phyloP scores from a whole-genome alignment of 257 asterid genomes.

The Nicotiana benthamiana region DNA sequence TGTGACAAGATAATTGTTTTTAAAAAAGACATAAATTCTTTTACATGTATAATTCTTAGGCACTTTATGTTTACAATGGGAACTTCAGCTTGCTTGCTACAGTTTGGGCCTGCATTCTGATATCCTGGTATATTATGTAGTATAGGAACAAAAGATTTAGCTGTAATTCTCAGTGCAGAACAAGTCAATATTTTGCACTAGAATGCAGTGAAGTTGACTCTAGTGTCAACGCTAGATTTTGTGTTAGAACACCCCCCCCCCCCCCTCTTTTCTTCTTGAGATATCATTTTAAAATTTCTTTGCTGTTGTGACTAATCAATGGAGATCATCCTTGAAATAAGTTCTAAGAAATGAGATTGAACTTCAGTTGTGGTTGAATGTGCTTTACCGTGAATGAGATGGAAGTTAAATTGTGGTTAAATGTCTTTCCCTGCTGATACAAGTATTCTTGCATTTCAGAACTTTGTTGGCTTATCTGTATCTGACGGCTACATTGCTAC shows the following conservation, averaged over 20 bases:
- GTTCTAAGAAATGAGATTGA: neutral
- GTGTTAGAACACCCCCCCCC: neutral
- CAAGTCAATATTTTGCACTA: neutral
- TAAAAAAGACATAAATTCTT: neutral
- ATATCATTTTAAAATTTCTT: neutral
- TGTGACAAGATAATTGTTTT: neutral
- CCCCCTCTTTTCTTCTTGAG: neutral
- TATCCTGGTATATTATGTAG: neutral
- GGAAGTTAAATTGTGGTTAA: neutral
- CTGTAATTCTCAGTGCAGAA: neutral
- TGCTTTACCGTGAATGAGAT: neutral
- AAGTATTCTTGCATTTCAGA: conserved; percentile 41
- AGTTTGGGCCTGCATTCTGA: neutral
- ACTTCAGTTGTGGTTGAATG: neutral
- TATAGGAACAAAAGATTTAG: neutral
- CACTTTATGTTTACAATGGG: neutral
- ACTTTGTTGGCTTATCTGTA: conserved; percentile 93
- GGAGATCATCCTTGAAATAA: conserved; percentile 4
- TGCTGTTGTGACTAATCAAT: neutral
- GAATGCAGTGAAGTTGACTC: neutral
- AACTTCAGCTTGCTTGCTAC: neutral
- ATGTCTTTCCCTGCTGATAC: conserved; percentile 15
- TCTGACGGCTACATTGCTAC: conserved; percentile 93
- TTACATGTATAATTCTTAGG: neutral
- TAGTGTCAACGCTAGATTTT: neutral